These are phyloP conservation scores for Irpex sp. DNA, from an alignment of 1,284 basidiomycete species.

Conservation along the genomic window DNA sequence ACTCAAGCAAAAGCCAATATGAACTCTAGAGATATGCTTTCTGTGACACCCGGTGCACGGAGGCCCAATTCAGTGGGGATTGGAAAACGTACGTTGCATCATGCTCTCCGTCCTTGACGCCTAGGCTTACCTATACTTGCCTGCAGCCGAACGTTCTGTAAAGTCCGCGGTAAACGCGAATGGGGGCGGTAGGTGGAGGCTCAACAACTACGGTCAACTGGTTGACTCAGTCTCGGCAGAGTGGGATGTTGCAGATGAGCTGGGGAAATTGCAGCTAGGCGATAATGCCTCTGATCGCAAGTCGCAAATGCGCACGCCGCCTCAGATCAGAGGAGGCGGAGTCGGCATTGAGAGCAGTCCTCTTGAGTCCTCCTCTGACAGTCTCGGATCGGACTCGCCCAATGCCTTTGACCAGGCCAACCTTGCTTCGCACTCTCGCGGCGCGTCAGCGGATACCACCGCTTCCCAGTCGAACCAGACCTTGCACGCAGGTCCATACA, in stretches of 20 bases:
- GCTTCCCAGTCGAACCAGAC: constrained; percentile 54
- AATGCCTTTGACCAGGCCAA: constrained; percentile 59
- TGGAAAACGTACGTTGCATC: constrained; percentile 23
- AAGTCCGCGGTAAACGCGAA: constrained; percentile 19
- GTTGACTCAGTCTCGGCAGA: constrained; percentile 52
- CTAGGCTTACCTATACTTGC: constrained; percentile 1
- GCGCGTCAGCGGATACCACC: constrained; percentile 71
- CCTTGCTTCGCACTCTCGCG: constrained; percentile 65
- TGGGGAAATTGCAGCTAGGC: constrained; percentile 67
- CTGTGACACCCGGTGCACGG: constrained; percentile 19
- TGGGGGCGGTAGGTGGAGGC: constrained; percentile 47
- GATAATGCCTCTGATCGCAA: constrained; percentile 48
- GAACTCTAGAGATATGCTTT: constrained; percentile 23
- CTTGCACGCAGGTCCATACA: constrained; percentile 45
- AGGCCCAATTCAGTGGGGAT: constrained; percentile 24
- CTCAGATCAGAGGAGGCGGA: constrained; percentile 55
- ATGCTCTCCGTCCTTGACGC: background rate
- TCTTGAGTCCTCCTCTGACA: constrained; percentile 67
- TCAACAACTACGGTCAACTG: constrained; percentile 58
- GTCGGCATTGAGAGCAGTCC: constrained; percentile 65
- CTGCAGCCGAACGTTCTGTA: constrained; percentile 18
- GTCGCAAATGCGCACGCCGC: constrained; percentile 56
- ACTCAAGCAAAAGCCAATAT: constrained; percentile 32
- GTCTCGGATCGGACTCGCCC: constrained; percentile 65
- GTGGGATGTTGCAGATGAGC: constrained; percentile 72